Evolutionary conservation across 208 protist genomes (phyloP).

Genomic region (Phytomonas sp.): DNA sequence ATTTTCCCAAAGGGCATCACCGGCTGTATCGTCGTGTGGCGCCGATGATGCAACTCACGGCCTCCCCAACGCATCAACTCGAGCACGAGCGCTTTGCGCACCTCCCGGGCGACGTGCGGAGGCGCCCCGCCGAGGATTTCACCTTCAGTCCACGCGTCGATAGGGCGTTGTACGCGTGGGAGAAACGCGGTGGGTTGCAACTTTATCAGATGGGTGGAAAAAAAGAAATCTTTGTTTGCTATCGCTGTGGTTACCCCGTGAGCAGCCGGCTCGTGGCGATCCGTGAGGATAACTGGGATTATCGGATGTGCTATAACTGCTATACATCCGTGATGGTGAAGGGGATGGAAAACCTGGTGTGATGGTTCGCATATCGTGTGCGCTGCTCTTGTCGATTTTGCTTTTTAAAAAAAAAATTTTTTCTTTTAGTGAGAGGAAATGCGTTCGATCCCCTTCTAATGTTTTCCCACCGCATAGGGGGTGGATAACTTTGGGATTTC

Average conservation of each 20-base stretch:
- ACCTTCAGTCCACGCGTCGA: constrained; percentile 48
- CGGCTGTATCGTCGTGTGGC: constrained; percentile 63
- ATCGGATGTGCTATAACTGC: constrained; percentile 85
- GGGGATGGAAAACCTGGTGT: constrained; percentile 72
- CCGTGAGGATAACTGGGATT: constrained; percentile 86
- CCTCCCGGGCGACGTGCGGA: constrained; percentile 56
- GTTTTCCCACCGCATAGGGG: no score
- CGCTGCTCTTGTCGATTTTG: no score
- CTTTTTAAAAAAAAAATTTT: no score
- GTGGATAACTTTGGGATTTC: no score
- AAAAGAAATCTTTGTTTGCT: constrained; percentile 73
- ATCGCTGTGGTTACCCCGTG: constrained; percentile 78
- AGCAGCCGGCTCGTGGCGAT: constrained; percentile 63
- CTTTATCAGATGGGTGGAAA: constrained; percentile 72
- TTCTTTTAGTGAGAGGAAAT: no score
- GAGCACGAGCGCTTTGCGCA: constrained; percentile 57
- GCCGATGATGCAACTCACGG: constrained; percentile 22
- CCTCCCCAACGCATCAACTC: constrained; percentile 51
- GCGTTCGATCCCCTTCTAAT: no score
- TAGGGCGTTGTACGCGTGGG: constrained; percentile 70
- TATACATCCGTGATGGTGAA: constrained; percentile 43
- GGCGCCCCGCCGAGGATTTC: constrained; percentile 55
- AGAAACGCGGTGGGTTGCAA: constrained; percentile 47
- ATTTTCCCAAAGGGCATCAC: constrained; percentile 50
- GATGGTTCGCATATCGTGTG: neutral